A percentile compares a stretch with the other conserved stretches of the same genome.
These are phyloP conservation scores for Aciculoconidium aculeatum DNA, from an alignment of 805 yeast species.

Conservation along the genomic window DNA sequence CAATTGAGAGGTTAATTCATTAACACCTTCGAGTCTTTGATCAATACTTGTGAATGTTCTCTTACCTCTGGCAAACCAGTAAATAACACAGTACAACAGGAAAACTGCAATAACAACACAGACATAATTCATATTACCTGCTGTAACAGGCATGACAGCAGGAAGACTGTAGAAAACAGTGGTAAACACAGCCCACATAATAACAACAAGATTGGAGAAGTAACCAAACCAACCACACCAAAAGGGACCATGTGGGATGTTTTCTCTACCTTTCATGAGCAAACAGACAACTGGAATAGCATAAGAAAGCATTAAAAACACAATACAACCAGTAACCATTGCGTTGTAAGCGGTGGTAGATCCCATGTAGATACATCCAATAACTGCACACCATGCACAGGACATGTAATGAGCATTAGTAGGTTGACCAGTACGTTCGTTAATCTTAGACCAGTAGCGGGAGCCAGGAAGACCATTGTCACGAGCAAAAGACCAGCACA, in stretches of 20 bases:
- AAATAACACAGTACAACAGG: conserved; percentile 37
- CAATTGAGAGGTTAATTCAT: conserved; percentile 17
- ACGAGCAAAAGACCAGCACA: conserved; percentile 64
- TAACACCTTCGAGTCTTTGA: conserved; percentile 16
- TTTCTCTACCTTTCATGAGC: conserved; percentile 44
- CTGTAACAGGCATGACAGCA: conserved; percentile 52
- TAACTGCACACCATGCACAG: conserved; percentile 44
- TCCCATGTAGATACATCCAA: conserved; percentile 60
- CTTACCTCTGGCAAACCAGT: conserved; percentile 46
- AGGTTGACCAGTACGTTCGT: conserved; percentile 47
- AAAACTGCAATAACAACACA: conserved; percentile 45
- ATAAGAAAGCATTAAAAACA: conserved; percentile 54
- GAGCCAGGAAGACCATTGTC: conserved; percentile 60
- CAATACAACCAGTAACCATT: conserved; percentile 55
- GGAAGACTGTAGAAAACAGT: conserved; percentile 63
- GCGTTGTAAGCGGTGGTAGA: conserved; percentile 65
- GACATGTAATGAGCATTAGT: conserved; percentile 54
- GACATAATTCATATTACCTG: conserved; percentile 63
- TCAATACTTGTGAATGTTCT: conserved; percentile 14
- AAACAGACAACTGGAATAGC: conserved; percentile 48
- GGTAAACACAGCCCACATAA: conserved; percentile 56
- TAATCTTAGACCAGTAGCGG: conserved; percentile 43
- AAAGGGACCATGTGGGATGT: conserved; percentile 57
- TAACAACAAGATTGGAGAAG: conserved; percentile 43
- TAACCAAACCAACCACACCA: conserved; percentile 57